Evolutionary conservation across 1,284 basidiomycete species (phyloP), one percentile per base, ranked within the genome.

Genomic region (Puccinia sorghi): DNA sequence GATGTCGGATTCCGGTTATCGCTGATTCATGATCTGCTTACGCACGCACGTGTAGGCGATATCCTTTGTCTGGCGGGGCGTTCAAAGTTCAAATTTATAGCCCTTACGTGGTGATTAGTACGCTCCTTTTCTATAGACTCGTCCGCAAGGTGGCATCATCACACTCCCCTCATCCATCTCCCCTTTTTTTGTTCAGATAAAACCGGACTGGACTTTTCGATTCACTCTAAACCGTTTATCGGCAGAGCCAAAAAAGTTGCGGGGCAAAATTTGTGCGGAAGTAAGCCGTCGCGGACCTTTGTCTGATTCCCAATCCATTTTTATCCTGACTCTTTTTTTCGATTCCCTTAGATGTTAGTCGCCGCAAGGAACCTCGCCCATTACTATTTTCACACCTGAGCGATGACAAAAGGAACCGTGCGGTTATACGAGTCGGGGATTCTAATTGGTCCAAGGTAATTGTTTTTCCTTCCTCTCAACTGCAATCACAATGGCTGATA

Each of bases 11-110:
- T 74, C 93, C 91, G 70, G 90, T 90, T 48, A 13, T 25, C 22
- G n/a, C 64, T 56, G 17, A 69, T 32, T 27, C 27, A 20, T 64
- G 25, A 57, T 46, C 32, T n/a, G 43, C 25, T 32, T 57, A 41
- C 25, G 64, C 22, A 50, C 52, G 12, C 54, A 22, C 17, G 22
- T 20, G 27, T 32, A 82, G 81, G 67, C 81, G 82, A 57, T 93
- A 93, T 85, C 90, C 93, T 2, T 90, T 97, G 80, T 93, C 94
- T 13, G 97, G 96, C 3, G 95, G 97, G n/a, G 94, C 96, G 1
- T 97, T 97, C 88, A 96, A 93, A 85, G 93, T 98, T 0, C 96
- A 99, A 85, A 90, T 99, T 73, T 99, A 94, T 84, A 90, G 90
- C 81, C 95, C 97, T 2, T 99, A 92, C 84, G 87, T 99, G 72